phyloP scores from a whole-genome alignment of 768 basidiomycete species.

The Pleurotus citrinopileatus region DNA sequence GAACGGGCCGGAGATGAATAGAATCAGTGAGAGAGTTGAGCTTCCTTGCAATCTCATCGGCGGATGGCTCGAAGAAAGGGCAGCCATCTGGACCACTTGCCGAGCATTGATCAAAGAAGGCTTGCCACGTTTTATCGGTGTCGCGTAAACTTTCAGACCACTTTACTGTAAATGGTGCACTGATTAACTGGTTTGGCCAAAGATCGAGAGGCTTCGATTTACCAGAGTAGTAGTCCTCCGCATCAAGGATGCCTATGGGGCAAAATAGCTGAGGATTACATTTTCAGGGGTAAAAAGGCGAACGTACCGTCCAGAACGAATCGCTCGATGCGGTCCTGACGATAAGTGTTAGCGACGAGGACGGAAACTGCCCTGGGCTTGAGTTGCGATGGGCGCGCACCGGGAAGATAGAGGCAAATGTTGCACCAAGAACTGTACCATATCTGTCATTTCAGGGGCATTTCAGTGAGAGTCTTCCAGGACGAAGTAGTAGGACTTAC shows the following conservation, averaged over 20 bases:
- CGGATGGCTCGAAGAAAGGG: slow-evolving; percentile 19
- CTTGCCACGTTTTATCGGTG: slow-evolving; percentile 19
- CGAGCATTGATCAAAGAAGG: slow-evolving; percentile 20
- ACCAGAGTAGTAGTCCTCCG: slow-evolving; percentile 23
- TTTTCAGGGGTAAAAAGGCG: not conserved
- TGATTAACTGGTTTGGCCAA: not conserved
- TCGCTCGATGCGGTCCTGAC: slow-evolving; percentile 29
- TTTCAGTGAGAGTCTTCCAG: not conserved
- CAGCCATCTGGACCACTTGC: slow-evolving; percentile 19
- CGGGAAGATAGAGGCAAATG: slow-evolving; percentile 1
- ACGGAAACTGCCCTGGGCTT: too few relatives aligned
- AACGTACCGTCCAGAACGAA: slow-evolving; percentile 26
- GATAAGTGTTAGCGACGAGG: not conserved
- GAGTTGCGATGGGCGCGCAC: not conserved
- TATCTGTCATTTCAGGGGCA: not conserved
- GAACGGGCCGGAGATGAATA: slow-evolving; percentile 17
- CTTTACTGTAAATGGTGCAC: not conserved
- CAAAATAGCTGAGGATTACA: not conserved
- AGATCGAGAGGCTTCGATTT: not conserved
- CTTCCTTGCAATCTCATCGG: slow-evolving; percentile 14
- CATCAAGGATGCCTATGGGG: slow-evolving; percentile 19
- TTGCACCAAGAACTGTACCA: not conserved
- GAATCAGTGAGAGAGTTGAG: slow-evolving; percentile 15
- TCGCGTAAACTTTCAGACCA: slow-evolving; percentile 18
- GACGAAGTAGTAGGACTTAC: not conserved